A percentile compares a stretch with the other conserved stretches of the same genome.
Evolutionary conservation across 805 yeast species (phyloP).

Genomic region (Ogataea methylovora): DNA sequence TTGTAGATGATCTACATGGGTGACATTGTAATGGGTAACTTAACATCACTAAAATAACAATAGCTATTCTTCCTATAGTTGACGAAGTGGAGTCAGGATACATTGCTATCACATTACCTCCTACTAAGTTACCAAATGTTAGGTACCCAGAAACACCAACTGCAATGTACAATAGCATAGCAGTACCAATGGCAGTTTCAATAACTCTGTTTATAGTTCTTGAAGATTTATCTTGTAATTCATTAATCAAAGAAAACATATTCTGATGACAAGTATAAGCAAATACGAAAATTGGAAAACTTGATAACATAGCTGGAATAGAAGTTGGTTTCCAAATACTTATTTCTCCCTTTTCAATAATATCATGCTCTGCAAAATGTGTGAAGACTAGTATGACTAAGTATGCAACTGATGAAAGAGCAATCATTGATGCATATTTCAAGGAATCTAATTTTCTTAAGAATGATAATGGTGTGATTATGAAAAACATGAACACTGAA

Average conservation of each 20-base stretch:
- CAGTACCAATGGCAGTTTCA: slow-evolving; percentile 45
- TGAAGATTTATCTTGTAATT: slow-evolving; percentile 52
- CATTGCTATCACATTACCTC: slow-evolving; percentile 74
- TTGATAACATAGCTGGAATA: slow-evolving; percentile 45
- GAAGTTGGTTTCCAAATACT: slow-evolving; percentile 39
- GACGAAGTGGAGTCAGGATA: slow-evolving; percentile 61
- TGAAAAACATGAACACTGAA: slow-evolving; percentile 41
- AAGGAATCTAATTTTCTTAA: slow-evolving; percentile 72
- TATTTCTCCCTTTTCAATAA: slow-evolving; percentile 45
- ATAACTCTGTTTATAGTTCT: slow-evolving; percentile 40
- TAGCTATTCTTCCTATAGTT: slow-evolving; percentile 73
- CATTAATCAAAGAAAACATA: slow-evolving; percentile 85
- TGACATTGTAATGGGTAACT: slow-evolving; percentile 90
- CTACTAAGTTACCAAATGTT: slow-evolving; percentile 76
- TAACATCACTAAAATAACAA: slow-evolving; percentile 70
- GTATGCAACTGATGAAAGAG: slow-evolving; percentile 74
- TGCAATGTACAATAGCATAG: slow-evolving; percentile 53
- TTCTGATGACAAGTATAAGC: slow-evolving; percentile 96
- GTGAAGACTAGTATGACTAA: slow-evolving; percentile 62
- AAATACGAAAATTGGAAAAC: slow-evolving; percentile 88
- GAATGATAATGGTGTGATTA: slow-evolving; percentile 59
- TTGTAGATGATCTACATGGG: slow-evolving; percentile 79
- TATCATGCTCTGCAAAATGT: slow-evolving; percentile 60
- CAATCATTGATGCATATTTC: slow-evolving; percentile 78
- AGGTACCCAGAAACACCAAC: slow-evolving; percentile 82